Base-by-base conservation (phyloP, 225 moss, liverwort and hornwort species). In the Takakia lepidozioides region DNA sequence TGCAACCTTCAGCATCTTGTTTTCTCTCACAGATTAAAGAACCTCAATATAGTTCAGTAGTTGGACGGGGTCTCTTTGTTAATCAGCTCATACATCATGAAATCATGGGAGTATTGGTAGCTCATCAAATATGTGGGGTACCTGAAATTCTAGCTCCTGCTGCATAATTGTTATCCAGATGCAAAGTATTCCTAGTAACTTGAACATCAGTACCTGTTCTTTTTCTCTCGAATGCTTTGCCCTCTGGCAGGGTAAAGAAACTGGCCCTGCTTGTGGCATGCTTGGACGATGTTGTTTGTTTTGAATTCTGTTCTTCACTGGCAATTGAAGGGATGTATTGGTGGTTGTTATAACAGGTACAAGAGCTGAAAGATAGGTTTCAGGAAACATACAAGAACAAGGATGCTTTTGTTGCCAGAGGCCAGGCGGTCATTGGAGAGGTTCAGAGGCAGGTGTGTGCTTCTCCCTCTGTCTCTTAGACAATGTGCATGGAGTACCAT, bases 341-440 rank as follows among this genome's bases (percentile, higher is more conserved):
- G 32, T 32, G 7, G 7, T 11, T 32, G 32, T 32, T 32, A 11
- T 7, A 46, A 4, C 61, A 80, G 80, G 74, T 67, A 57, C 70
- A 64, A 54, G 74, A 67, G 38, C 60, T 49, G 18, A 61, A 54
- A 64, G 61, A 74, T 42, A 67, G 71, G 58, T 38, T 34, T 19
- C 66, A 70, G 28, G 48, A 30, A 27, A 55, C 69, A 58, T 43
- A 63, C 46, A 64, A 20, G 57, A 74, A 67, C 43, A 61, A 48
- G 60, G 80, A 71, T 21, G 50, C 49, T 43, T 70, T 60, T 8
- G 60, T 74, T 27, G 58, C 54, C 21, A 70, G 74, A 67, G 80
- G 80, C 34, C 57, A 59, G 50, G 74, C 70, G 49, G 80, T 70
- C 30, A 60, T 80, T 37, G 64, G 70, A 51, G 74, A 74, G 54